Base-by-base conservation (phyloP, 768 basidiomycete species). In the Sutorius australiensis region DNA sequence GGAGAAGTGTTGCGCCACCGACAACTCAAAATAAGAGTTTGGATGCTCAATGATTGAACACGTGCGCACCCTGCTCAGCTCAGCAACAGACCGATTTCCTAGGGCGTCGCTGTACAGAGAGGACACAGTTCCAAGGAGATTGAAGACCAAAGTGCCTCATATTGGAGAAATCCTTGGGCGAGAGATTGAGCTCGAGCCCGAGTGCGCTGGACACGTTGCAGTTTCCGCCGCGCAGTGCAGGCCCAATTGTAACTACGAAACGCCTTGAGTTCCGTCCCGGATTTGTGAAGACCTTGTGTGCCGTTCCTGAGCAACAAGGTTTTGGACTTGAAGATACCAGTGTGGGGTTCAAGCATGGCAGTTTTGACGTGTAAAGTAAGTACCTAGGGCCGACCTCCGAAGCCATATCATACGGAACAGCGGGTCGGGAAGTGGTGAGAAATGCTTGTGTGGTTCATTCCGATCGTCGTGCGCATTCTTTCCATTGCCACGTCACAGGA, bases 401-500 rank as follows among this genome's bases (percentile, higher is more conserved):
- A 24, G 16, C 12, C 24, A 27, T 24, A 38, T 17, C 19, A 27
- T 30, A 27, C 19, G 37, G 37, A 39, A 28, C 7, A 31, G 14
- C 34, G 56, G 46, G 38, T 51, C 60, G 56, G 41, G 24, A 24
- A 2, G 24, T 24, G 24, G 24, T 24, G 24, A 24, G 24, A 24
- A 24, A 24, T 24, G 24, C 24, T 19, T 27, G 16, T 28, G 30
- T 41, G 30, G 38, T 27, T 16, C 8, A 16, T 34, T 19, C 27
- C 17, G 17, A 36, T 40, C 36, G 43, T 30, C 5, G 43, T 44
- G 37, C 36, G 31, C 37, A n/a, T 24, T 39, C 34, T 11, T 31
- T 12, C 17, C 27, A 24, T 40, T 58, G 59, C 56, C 59, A 62
- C 48, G 60, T 62, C 58, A 42, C 33, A 12, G 33, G 4, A 19